These are phyloP conservation scores for Solidago caesia DNA, from an alignment of 129 eudicot genomes.

Conservation along the genomic window DNA sequence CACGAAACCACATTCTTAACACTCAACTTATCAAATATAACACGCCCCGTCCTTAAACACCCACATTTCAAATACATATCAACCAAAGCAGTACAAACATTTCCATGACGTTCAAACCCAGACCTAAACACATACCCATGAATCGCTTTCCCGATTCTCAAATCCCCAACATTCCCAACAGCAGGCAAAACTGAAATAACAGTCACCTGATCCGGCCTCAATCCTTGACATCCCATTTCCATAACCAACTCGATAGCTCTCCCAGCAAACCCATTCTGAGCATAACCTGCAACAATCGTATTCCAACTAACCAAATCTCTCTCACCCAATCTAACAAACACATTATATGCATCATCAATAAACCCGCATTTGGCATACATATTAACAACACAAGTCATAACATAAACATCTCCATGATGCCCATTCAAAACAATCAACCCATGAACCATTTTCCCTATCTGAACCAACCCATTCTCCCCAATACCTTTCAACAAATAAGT, in stretches of 20 bases:
- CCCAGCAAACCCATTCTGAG: slow-evolving; percentile 67
- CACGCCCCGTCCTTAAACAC: slow-evolving; percentile 41
- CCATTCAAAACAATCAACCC: slow-evolving; percentile 67
- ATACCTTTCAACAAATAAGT: slow-evolving; percentile 73
- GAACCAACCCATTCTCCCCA: slow-evolving; percentile 50
- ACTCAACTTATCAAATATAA: slow-evolving; percentile 58
- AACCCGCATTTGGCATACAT: slow-evolving; percentile 74
- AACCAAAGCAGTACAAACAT: slow-evolving; percentile 68
- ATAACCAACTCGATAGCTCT: slow-evolving; percentile 59
- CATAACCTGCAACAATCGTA: slow-evolving; percentile 68
- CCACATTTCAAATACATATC: slow-evolving; percentile 87
- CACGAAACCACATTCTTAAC: slow-evolving; percentile 69
- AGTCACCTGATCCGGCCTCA: slow-evolving; percentile 60
- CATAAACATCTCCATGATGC: slow-evolving; percentile 49
- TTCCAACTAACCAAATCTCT: slow-evolving; percentile 91
- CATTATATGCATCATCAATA: slow-evolving; percentile 64
- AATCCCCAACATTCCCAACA: slow-evolving; percentile 45
- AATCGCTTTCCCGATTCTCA: slow-evolving; percentile 51
- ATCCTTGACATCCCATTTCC: slow-evolving; percentile 55
- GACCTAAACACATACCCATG: slow-evolving; percentile 67
- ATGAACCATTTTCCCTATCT: slow-evolving; percentile 67
- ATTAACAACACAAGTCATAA: slow-evolving; percentile 74
- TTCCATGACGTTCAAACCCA: slow-evolving; percentile 54
- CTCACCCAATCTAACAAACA: slow-evolving; percentile 83
- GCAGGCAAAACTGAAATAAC: slow-evolving; percentile 72